Evolutionary conservation across 1,284 basidiomycete genomes (phyloP).

Genomic region (Gyrodon tennesseensis): DNA sequence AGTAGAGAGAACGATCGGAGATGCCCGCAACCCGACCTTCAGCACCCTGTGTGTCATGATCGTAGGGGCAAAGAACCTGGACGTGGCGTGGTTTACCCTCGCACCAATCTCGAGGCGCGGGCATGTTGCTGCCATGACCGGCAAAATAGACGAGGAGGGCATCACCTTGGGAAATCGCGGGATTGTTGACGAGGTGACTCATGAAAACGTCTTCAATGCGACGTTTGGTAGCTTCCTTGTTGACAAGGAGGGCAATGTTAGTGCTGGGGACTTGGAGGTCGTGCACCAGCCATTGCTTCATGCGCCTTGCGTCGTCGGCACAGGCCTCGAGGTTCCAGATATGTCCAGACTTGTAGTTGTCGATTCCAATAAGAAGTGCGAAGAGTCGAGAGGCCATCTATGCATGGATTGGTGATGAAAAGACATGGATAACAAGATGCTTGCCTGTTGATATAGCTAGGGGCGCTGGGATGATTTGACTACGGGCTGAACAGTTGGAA

Average conservation of each 20-base stretch:
- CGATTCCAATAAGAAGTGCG: slow-evolving; percentile 63
- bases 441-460: slow-evolving; percentile 19
- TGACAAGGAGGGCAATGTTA: slow-evolving; percentile 57
- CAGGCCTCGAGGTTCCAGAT: slow-evolving; percentile 66
- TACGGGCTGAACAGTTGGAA: slow-evolving; percentile 6
- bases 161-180: slow-evolving; percentile 58
- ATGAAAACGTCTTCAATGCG: slow-evolving; percentile 61
- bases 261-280: slow-evolving; percentile 59
- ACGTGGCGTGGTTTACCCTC: slow-evolving; percentile 49
- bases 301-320: slow-evolving; percentile 58
- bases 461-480: slow-evolving; percentile 19
- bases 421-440: slow-evolving; percentile 9
- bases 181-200: slow-evolving; percentile 61
- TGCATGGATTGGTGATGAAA: slow-evolving; percentile 20
- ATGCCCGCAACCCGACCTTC: slow-evolving; percentile 59
- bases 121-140: slow-evolving; percentile 61
- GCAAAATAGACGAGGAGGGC: slow-evolving; percentile 68
- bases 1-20: slow-evolving; percentile 62
- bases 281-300: slow-evolving; percentile 57
- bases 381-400: slow-evolving; percentile 55
- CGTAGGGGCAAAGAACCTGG: slow-evolving; percentile 63
- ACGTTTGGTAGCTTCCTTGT: slow-evolving; percentile 60
- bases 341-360: slow-evolving; percentile 61
- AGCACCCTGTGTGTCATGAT: slow-evolving; percentile 54
- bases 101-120: slow-evolving; percentile 60